Base-by-base conservation (phyloP, 2,329 filamentous ascomycete species). In the Tolypocladium sp. region DNA sequence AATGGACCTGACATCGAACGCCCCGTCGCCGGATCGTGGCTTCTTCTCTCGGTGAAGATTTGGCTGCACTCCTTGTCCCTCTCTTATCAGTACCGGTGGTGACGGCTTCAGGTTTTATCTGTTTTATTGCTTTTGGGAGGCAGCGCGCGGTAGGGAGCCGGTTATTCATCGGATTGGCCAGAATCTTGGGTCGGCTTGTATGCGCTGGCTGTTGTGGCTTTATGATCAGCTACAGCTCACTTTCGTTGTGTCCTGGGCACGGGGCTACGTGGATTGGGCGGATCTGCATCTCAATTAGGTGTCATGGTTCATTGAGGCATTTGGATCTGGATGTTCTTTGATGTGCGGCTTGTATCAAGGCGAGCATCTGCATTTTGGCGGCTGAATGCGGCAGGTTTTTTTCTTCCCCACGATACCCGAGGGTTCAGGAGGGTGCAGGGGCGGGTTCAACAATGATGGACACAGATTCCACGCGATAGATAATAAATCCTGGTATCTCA, bases 1-100 rank as follows among this genome's bases (percentile, higher is more conserved):
- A 60, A 60, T 77, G 35, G 71, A 75, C 59, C 57, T 71, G 58
- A 59, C 64, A n/a, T 57, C 68, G 22, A 67, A 68, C 27, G 63
- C 67, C 46, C 42, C 61, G n/a, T 58, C 63, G 2, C 55, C 60
- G 4, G 61, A 63, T 37, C 59, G 53, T 12, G 55, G 60, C 13
- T 63, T 69, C 41, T 66, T 71, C 61, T 69, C 67, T 30, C 62
- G 60, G 56, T 64, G 59, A 59, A 61, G 55, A 44, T 46, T 57
- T 66, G 61, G 62, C 63, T 57, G 49, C 58, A 61, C 53, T 63
- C 56, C 57, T 62, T 60, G 63, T 64, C 62, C 30, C 20, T 35
- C 64, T 59, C 62, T 66, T 66, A 60, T 66, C 59, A 62, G 63
- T 60, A 30, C n/a, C 25, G 37, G 20, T 25, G 38, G n/a, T 30